Evolutionary conservation across 169 alveolate genomes (phyloP).

Genomic region (Plasmodium relictum): DNA sequence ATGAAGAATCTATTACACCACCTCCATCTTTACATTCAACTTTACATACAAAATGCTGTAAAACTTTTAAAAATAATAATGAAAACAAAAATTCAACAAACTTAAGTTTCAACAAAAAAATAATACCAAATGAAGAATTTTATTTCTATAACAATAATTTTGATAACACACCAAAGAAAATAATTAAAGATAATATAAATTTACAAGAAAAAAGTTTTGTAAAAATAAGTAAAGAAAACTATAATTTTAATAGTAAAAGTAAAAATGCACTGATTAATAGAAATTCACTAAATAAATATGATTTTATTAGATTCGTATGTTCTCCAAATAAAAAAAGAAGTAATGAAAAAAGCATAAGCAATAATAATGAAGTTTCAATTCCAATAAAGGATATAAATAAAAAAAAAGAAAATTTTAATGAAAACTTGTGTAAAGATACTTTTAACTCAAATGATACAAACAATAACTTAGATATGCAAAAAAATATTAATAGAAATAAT

Average conservation of each 20-base stretch:
- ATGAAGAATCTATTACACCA: constrained; percentile 2
- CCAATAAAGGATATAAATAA: background rate
- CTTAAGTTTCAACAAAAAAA: constrained; percentile 13
- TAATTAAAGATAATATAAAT: constrained; percentile 2
- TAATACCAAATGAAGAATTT: constrained; percentile 14
- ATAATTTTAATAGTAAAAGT: background rate
- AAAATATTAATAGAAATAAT: background rate
- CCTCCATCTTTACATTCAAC: constrained; percentile 4
- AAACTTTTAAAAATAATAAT: constrained; percentile 12
- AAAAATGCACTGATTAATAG: constrained; percentile 7
- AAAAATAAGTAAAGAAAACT: background rate
- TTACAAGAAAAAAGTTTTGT: background rate
- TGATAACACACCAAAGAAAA: constrained; percentile 28
- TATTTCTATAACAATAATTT: constrained; percentile 14
- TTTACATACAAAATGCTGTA: background rate
- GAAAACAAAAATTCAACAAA: background rate
- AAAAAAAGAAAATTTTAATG: background rate
- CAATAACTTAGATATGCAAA: background rate
- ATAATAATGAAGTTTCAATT: constrained; percentile 3
- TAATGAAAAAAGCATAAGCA: constrained; percentile 22
- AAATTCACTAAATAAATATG: constrained; percentile 55
- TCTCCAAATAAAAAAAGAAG: constrained; percentile 42
- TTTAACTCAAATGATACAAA: background rate
- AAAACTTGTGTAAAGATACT: background rate
- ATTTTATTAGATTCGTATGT: constrained; percentile 69